Conservation (phyloP, 2,329 filamentous ascomycete species). For the Verticillium nonalfalfae region DNA sequence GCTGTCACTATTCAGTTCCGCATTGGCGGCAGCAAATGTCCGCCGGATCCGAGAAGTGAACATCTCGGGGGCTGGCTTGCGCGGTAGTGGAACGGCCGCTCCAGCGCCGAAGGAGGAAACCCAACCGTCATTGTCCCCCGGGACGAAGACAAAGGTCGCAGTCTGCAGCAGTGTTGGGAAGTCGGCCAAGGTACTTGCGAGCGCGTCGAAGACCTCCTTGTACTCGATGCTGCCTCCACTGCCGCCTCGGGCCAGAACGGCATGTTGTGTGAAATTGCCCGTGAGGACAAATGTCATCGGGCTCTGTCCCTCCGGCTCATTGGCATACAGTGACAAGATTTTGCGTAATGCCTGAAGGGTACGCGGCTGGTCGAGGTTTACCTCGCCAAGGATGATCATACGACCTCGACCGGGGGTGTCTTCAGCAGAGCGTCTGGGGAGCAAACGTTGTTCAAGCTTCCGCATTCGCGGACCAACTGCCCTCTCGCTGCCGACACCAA, state of each 20-base stretch:
- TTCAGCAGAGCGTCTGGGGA: slow-evolving; percentile 34
- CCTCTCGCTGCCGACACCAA: slow-evolving; percentile 84
- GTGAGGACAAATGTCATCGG: slow-evolving; percentile 78
- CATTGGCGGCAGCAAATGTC: slow-evolving; percentile 71
- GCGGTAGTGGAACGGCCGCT: slow-evolving; percentile 62
- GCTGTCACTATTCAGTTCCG: slow-evolving; percentile 46
- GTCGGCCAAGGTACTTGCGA: slow-evolving; percentile 76
- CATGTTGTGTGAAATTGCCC: slow-evolving; percentile 72
- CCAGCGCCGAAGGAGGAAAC: slow-evolving; percentile 76
- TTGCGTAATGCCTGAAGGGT: slow-evolving; percentile 75
- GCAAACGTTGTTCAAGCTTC: slow-evolving; percentile 63
- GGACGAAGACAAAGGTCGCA: slow-evolving; percentile 86
- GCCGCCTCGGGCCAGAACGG: slow-evolving; percentile 60
- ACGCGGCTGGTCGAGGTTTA: slow-evolving; percentile 80
- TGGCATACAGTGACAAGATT: slow-evolving; percentile 68
- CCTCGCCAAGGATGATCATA: slow-evolving; percentile 74
- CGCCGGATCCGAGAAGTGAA: slow-evolving; percentile 85
- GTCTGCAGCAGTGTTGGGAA: slow-evolving; percentile 74
- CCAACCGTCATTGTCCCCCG: slow-evolving; percentile 98
- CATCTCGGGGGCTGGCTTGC: slow-evolving; percentile 71
- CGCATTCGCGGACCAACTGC: slow-evolving; percentile 80
- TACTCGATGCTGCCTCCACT: slow-evolving; percentile 86
- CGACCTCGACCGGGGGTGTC: slow-evolving; percentile 37
- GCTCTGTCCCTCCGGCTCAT: slow-evolving; percentile 53
- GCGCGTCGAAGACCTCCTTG: slow-evolving; percentile 89